A percentile compares a stretch with the other conserved stretches of the same genome.
Evolutionary conservation across 306 rosid species (phyloP).

Genomic region (Glycine latifolia): DNA sequence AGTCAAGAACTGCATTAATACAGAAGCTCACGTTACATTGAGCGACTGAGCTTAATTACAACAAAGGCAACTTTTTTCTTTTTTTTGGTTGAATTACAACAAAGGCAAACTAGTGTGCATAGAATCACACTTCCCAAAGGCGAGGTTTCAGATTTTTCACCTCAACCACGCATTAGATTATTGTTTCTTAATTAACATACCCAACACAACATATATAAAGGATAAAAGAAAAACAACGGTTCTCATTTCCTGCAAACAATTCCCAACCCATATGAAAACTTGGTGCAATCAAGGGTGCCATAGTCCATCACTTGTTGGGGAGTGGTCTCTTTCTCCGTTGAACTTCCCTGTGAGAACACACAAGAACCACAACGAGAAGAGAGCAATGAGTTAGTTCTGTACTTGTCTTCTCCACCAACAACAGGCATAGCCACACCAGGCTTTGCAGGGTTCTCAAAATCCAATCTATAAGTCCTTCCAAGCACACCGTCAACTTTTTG

Average conservation of each 20-base stretch:
- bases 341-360: slow-evolving; percentile 41
- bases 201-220: background rate
- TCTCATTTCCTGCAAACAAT: slow-evolving; percentile 57
- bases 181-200: background rate
- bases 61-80: too few species aligned
- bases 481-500: slow-evolving; percentile 59
- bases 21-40: too few species aligned
- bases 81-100: too few species aligned
- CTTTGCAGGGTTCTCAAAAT: slow-evolving; percentile 57
- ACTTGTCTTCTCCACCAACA: slow-evolving; percentile 56
- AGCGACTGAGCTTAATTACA: too few species aligned
- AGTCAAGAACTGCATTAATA: too few species aligned
- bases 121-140: background rate
- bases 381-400: slow-evolving; percentile 51
- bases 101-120: background rate
- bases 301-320: background rate
- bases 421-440: slow-evolving; percentile 64
- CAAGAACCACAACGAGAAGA: slow-evolving; percentile 51
- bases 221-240: background rate
- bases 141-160: slow-evolving; percentile 4
- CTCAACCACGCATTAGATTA: background rate
- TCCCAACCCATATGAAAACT: slow-evolving; percentile 49
- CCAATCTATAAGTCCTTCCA: slow-evolving; percentile 53
- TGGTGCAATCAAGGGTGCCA: slow-evolving; percentile 59
- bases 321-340: background rate